phyloP scores from a whole-genome alignment of 495 filamentous ascomycete species.

The Entonaema liquescens region DNA sequence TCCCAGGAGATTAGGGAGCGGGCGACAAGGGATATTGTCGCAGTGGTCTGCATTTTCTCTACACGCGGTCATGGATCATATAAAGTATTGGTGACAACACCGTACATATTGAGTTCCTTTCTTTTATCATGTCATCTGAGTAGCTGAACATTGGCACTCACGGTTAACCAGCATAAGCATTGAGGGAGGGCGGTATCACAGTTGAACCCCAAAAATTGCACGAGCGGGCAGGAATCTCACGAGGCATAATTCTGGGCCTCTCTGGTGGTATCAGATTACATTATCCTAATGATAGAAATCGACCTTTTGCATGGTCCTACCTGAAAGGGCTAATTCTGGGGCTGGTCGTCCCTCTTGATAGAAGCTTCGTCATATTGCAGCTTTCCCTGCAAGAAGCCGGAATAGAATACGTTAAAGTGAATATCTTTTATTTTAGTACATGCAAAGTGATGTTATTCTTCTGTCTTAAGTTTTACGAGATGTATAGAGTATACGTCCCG shows the following conservation, averaged over 20 bases:
- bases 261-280: neutral
- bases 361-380: slow-evolving; percentile 6
- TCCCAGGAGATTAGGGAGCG: slow-evolving; percentile 21
- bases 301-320: slow-evolving; percentile 7
- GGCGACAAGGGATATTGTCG: slow-evolving; percentile 8
- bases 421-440: neutral
- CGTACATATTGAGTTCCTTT: slow-evolving; percentile 32
- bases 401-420: slow-evolving; percentile 27
- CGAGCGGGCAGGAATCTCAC: slow-evolving; percentile 7
- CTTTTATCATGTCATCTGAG: slow-evolving; percentile 21
- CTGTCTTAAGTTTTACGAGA: neutral
- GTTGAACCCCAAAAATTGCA: slow-evolving; percentile 15
- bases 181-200: slow-evolving; percentile 22
- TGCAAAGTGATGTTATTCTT: slow-evolving; percentile 4
- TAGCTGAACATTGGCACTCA: slow-evolving; percentile 33
- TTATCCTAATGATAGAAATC: slow-evolving; percentile 12
- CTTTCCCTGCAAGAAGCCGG: neutral
- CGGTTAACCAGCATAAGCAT: slow-evolving; percentile 13
- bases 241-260: slow-evolving; percentile 1
- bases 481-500: neutral
- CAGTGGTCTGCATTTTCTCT: slow-evolving; percentile 23
- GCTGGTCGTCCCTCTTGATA: slow-evolving; percentile 2
- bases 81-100: slow-evolving; percentile 41
- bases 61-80: slow-evolving; percentile 34
- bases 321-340: neutral